phyloP scores from a whole-genome alignment of 306 rosid genomes.

The Vigna radiata region DNA sequence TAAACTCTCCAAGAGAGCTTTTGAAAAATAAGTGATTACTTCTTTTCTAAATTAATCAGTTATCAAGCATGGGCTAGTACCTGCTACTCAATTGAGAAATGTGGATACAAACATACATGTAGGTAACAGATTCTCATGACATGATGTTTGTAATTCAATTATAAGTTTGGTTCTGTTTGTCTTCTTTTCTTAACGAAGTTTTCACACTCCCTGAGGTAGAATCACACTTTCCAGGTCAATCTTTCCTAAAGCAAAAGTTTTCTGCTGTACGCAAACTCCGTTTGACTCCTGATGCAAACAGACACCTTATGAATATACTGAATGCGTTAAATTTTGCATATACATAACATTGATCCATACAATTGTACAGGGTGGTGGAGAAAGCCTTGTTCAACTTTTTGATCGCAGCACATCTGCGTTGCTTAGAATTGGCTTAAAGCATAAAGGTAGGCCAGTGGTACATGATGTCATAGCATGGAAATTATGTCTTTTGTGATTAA shows the following conservation, averaged over 20 bases:
- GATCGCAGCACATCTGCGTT: constrained; percentile 76
- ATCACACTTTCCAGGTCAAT: constrained; percentile 3
- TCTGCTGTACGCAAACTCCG: background rate
- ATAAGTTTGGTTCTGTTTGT: background rate
- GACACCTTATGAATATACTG: constrained; percentile 6
- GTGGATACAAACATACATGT: constrained; percentile 13
- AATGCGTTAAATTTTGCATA: constrained; percentile 30
- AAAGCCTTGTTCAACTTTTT: constrained; percentile 79
- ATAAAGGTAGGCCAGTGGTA: constrained; percentile 61
- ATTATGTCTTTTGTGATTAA: constrained; percentile 21
- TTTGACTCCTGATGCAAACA: background rate
- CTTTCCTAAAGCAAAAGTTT: background rate
- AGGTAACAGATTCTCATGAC: background rate
- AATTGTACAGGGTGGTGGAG: constrained; percentile 86
- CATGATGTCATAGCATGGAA: constrained; percentile 19
- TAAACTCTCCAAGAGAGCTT: background rate
- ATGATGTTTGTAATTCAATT: constrained; percentile 23
- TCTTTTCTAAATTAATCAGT: background rate
- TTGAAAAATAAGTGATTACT: background rate
- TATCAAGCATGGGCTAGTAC: background rate
- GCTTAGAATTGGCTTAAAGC: constrained; percentile 70
- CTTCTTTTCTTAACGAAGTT: background rate
- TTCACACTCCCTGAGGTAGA: background rate
- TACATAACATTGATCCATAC: constrained; percentile 37
- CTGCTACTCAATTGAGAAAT: constrained; percentile 13